Evolutionary conservation across 345 rosid species (phyloP), one percentile per base, ranked within the genome.

Genomic region (Raphanus sativus): DNA sequence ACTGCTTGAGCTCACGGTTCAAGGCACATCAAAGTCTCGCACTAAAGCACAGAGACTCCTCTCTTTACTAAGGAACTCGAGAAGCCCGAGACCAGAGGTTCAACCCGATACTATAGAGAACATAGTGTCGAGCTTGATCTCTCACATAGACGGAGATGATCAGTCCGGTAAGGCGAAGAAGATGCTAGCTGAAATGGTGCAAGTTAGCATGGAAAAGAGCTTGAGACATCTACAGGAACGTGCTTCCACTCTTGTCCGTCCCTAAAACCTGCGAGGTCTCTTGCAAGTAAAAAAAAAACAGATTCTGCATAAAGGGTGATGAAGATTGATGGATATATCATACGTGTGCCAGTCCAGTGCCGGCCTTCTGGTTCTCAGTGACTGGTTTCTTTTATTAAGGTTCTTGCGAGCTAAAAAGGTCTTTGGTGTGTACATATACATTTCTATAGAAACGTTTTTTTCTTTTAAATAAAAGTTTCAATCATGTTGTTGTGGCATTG

Each of bases 131-230:
- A 89, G 89, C 81, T 89, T 95, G 65, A 91, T 95, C 77, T 92
- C 96, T 24, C 93, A 89, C 70, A 89, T 92, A 5, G 96, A 95
- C 45, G 90, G 92, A 62, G 98, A 95, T 56, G 99, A 95, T 17
- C 99, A 95, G 75, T 87, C 91, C 1, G 85, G 88, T 33, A 95
- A 95, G 73, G 99, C 99, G 0, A 95, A 90, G 88, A 91, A 90
- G 83, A 95, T 92, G 97, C 85, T 95, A 45, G 86, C 97, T 13
- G 99, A 95, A 84, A 95, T 95, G 99, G 98, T 95, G 33, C 96
- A 95, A 78, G 97, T 92, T 32, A 92, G 99, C 82, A 92, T 95
- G 99, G 99, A 95, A 55, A 92, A 92, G 83, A 95, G 97, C 83
- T 83, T 95, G 85, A 89, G 93, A 79, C 98, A 92, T 89, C 62